phyloP scores from a whole-genome alignment of 345 rosid species.

The Brassica incana region DNA sequence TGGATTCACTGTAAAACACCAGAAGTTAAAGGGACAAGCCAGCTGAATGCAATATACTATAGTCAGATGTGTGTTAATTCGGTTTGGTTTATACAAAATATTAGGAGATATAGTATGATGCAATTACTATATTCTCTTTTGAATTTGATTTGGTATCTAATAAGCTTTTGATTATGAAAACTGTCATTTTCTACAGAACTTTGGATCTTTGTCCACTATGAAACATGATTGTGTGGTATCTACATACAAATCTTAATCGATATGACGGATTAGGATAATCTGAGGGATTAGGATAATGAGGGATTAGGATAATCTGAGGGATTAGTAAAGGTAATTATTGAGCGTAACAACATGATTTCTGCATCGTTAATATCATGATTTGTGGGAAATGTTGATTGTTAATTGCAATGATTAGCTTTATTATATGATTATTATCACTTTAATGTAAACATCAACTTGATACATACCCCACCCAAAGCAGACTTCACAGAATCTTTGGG shows the following conservation, averaged over 20 bases:
- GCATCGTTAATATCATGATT: constrained; percentile 54
- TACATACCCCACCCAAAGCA: constrained; percentile 45
- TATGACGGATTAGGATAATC: constrained; percentile 22
- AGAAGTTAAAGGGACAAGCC: constrained; percentile 53
- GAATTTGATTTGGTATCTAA: neutral
- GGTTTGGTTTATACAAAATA: neutral
- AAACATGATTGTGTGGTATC: constrained; percentile 24
- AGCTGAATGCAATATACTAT: constrained; percentile 41
- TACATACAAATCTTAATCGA: constrained; percentile 25
- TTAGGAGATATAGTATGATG: neutral
- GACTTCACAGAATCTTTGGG: constrained; percentile 48
- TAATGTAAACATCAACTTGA: constrained; percentile 56
- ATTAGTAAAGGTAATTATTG: constrained; percentile 56
- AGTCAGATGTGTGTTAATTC: neutral
- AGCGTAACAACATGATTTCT: constrained; percentile 53
- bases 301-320: constrained; percentile 22
- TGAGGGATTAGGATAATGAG: too few species aligned
- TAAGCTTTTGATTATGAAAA: neutral
- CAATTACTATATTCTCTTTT: neutral
- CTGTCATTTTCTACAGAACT: constrained; percentile 5
- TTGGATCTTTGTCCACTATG: constrained; percentile 8
- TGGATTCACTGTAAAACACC: constrained; percentile 40
- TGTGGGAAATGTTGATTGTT: constrained; percentile 47
- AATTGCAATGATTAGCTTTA: constrained; percentile 54
- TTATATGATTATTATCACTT: constrained; percentile 32